Evolutionary conservation across 306 rosid species (phyloP), one percentile per base, ranked within the genome.

Genomic region (Vigna radiata): DNA sequence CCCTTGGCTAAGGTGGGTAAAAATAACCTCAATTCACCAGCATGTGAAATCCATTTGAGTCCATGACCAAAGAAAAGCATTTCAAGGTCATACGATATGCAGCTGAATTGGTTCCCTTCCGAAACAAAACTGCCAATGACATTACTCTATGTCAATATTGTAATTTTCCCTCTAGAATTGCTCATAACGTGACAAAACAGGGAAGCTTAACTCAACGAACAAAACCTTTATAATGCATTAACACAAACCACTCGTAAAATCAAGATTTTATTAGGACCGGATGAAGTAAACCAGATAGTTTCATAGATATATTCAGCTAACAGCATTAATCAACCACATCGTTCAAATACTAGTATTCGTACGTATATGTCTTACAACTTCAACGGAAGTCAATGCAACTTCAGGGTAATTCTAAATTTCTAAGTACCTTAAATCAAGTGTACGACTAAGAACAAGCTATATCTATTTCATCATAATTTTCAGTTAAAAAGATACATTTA

Each of bases 381-480:
- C 71, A n/a, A 52, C 23, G 18, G 56, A 49, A 77, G 62, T 55
- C 48, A 25, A 61, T 23, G 41, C 78, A 53, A 60, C 18, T 77
- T 56, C n/a, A 68, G 13, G 46, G 41, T 16, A 33, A 44, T 41
- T 77, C 70, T 48, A 48, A 4, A 15, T 12, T 44, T 44, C 15
- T 44, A 64, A 9, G 39, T 29, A 56, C 47, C 76, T 13, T 7
- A 48, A 14, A 17, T 81, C 80, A 44, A 6, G 6, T 44, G 36
- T 70, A 77, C 54, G 39, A 31, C 46, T 48, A 48, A 48, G 53
- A 48, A 13, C 15, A 4, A 59, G 49, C 19, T 17, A 12, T 33
- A 82, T 69, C 43, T 68, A 75, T 59, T 43, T 75, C 80, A 33
- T 5, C 7, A 19, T 80, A 84, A 25, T 60, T 58, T 43, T 16